A percentile compares a stretch with the other conserved stretches of the same genome.
These are phyloP conservation scores for Euphrasia arctica DNA, from an alignment of 305 asterid species.

Conservation along the genomic window DNA sequence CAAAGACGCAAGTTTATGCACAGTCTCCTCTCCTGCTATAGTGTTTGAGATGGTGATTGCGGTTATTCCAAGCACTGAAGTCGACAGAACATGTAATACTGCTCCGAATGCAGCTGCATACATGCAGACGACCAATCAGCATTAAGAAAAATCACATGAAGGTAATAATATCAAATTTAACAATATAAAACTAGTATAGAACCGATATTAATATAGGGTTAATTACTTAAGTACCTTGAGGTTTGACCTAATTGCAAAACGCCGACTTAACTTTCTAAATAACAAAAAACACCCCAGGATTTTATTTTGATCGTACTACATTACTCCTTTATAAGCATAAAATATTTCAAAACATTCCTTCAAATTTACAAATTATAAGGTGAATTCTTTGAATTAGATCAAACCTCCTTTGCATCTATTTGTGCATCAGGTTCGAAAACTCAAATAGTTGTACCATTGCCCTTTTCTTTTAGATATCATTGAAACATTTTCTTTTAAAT, in stretches of 20 bases:
- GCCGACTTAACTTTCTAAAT: too few relatives aligned
- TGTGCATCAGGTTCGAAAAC: conserved; percentile 5
- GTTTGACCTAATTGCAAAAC: neutral
- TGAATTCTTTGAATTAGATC: too few relatives aligned
- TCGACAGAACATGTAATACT: conserved; percentile 83
- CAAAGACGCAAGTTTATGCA: conserved; percentile 89
- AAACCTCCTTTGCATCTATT: too few relatives aligned
- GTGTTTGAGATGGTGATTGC: conserved; percentile 92
- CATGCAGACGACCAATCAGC: conserved; percentile 17
- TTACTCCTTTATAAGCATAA: too few relatives aligned
- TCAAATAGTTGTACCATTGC: neutral
- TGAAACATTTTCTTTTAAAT: conserved; percentile 5
- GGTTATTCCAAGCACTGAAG: conserved; percentile 90
- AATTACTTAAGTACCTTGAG: too few relatives aligned
- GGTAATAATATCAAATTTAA: neutral
- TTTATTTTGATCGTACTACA: too few relatives aligned
- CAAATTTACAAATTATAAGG: too few relatives aligned
- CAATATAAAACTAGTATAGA: conserved; percentile 4
- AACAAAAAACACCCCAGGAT: too few relatives aligned
- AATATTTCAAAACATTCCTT: too few relatives aligned
- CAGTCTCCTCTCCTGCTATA: conserved; percentile 98
- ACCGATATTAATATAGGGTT: neutral
- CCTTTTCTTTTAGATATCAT: neutral
- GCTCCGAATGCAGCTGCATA: conserved; percentile 82
- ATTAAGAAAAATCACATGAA: too few relatives aligned